These are phyloP conservation scores for Pichia sp. DNA, from an alignment of 1,139 yeast species.

Conservation along the genomic window DNA sequence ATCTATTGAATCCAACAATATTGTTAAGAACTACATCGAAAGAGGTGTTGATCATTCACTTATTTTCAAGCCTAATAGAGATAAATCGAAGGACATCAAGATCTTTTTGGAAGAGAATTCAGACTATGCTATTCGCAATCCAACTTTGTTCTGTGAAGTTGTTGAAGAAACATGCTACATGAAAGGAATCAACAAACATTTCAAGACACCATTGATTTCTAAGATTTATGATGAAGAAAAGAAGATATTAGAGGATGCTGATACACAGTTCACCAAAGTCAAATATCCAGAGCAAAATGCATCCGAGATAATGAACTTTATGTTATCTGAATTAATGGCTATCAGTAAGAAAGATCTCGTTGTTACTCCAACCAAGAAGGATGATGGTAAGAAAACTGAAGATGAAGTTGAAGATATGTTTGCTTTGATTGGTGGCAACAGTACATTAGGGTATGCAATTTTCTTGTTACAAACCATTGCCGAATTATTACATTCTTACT, in stretches of 20 bases:
- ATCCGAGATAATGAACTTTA: conserved; percentile 60
- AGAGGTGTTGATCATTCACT: conserved; percentile 43
- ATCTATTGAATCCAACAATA: conserved; percentile 61
- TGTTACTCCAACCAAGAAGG: conserved; percentile 25
- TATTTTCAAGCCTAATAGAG: conserved; percentile 3
- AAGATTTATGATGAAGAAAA: conserved; percentile 25
- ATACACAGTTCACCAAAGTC: conserved; percentile 16
- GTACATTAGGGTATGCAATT: conserved; percentile 60
- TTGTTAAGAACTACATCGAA: conserved; percentile 49
- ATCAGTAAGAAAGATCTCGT: conserved; percentile 33
- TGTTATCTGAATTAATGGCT: conserved; percentile 64
- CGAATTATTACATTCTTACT: conserved; percentile 77
- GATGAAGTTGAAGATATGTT: conserved; percentile 24
- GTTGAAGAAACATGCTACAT: conserved; percentile 50
- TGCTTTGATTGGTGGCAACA: conserved; percentile 33
- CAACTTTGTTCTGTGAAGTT: conserved; percentile 52
- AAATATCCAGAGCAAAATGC: conserved; percentile 24
- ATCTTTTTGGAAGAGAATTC: conserved; percentile 54
- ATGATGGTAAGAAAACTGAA: conserved; percentile 26
- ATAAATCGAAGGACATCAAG: conserved; percentile 42
- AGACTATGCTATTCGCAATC: conserved; percentile 57
- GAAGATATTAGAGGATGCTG: conserved; percentile 13
- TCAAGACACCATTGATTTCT: conserved; percentile 24
- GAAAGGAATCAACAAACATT: conserved; percentile 46
- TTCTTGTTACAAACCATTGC: conserved; percentile 66